These are phyloP conservation scores for Tilletia caries DNA, from an alignment of 1,284 basidiomycete genomes.

Conservation along the genomic window DNA sequence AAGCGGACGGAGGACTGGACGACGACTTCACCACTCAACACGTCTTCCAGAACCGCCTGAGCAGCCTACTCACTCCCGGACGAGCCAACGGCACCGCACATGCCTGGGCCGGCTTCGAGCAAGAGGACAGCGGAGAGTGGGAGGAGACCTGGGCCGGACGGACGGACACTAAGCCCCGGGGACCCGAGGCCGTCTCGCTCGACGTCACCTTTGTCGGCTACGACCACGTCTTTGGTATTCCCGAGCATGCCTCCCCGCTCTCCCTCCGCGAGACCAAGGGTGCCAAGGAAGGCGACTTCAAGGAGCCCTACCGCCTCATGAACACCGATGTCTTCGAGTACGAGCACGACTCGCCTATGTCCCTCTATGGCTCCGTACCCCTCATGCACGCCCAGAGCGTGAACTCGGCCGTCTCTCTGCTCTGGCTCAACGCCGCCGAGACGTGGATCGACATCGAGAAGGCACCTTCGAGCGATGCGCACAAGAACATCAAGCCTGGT, in stretches of 20 bases:
- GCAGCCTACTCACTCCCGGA: neutral
- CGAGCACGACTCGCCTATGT: constrained; percentile 81
- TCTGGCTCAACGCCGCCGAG: constrained; percentile 87
- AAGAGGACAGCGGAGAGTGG: constrained; percentile 70
- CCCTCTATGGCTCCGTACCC: constrained; percentile 70
- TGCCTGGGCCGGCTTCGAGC: constrained; percentile 47
- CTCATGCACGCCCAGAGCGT: constrained; percentile 79
- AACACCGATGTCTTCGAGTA: constrained; percentile 99
- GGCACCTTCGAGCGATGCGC: neutral
- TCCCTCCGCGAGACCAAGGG: constrained; percentile 64
- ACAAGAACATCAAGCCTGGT: neutral
- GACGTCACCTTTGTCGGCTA: constrained; percentile 92
- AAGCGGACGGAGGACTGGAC: constrained; percentile 22
- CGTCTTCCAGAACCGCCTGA: constrained; percentile 37
- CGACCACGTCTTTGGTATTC: constrained; percentile 86
- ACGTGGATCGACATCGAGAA: constrained; percentile 86
- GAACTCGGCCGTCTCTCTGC: constrained; percentile 73
- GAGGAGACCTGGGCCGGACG: constrained; percentile 82
- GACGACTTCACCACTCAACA: constrained; percentile 19
- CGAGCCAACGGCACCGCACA: constrained; percentile 21
- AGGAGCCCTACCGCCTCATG: constrained; percentile 88
- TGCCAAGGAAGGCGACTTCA: constrained; percentile 43
- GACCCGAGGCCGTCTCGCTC: constrained; percentile 89
- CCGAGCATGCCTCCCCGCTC: constrained; percentile 89
- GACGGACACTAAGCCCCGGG: constrained; percentile 92